Evolutionary conservation across 2,329 filamentous ascomycete species (phyloP).

Genomic region (Aspergillus sp.): DNA sequence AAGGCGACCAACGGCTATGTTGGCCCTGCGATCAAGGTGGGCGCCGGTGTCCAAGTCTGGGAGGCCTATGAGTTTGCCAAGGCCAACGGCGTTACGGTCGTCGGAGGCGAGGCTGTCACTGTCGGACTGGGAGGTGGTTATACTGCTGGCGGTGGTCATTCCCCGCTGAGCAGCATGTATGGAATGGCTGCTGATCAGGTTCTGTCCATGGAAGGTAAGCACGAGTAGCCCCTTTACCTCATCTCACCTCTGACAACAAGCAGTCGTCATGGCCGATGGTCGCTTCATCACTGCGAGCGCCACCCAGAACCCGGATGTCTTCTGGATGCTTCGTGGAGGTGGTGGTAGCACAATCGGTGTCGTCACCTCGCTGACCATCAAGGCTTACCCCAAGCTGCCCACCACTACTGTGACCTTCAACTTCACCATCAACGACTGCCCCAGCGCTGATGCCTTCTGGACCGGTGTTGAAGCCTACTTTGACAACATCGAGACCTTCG

Average conservation of each 20-base stretch:
- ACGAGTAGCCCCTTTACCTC: fast-evolving
- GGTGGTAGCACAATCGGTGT: constrained; percentile 58
- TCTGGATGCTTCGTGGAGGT: constrained; percentile 59
- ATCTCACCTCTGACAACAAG: background rate
- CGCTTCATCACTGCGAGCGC: constrained; percentile 27
- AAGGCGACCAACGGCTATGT: constrained; percentile 45
- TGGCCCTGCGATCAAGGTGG: constrained; percentile 58
- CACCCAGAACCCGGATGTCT: constrained; percentile 45
- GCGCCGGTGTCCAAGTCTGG: constrained; percentile 56
- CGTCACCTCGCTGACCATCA: constrained; percentile 43
- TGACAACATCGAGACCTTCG: constrained; percentile 26
- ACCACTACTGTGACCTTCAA: constrained; percentile 31
- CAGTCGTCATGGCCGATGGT: constrained; percentile 25
- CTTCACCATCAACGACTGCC: constrained; percentile 26
- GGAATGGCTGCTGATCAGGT: constrained; percentile 63
- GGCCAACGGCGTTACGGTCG: constrained; percentile 50
- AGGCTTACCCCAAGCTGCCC: constrained; percentile 23
- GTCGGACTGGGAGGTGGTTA: constrained; percentile 56
- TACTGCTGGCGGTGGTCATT: constrained; percentile 50
- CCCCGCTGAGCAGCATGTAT: constrained; percentile 49
- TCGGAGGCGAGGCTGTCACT: constrained; percentile 58
- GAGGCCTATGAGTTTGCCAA: constrained; percentile 54
- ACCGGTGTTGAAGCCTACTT: constrained; percentile 23
- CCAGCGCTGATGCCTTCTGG: constrained; percentile 25
- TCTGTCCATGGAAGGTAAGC: constrained; percentile 49